Evolutionary conservation across 1,284 basidiomycete species (phyloP).

Genomic region (Rhodotorula mucilaginosa): DNA sequence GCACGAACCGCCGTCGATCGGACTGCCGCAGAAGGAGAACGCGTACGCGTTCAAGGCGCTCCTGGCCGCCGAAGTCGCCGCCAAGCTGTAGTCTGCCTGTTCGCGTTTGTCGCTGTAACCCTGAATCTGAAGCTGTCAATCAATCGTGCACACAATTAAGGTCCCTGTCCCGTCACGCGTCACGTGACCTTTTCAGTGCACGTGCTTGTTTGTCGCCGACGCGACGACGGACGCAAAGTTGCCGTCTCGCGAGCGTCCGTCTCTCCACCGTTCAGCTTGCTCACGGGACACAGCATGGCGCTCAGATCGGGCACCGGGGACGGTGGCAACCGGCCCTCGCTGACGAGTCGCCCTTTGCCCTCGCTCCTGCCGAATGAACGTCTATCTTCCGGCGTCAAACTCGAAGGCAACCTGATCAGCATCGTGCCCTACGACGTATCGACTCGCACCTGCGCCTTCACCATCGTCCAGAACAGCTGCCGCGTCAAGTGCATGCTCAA

Average conservation of each 20-base stretch:
- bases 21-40: constrained; percentile 2
- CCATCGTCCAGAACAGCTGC: neutral
- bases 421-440: neutral
- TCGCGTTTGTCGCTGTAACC: no score
- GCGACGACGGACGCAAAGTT: neutral
- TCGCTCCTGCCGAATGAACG: neutral
- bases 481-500: neutral
- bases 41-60: constrained; percentile 1
- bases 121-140: neutral
- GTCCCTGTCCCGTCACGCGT: no score
- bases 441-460: neutral
- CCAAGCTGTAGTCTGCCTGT: constrained; percentile 5
- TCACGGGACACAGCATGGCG: no score
- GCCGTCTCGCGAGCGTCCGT: neutral
- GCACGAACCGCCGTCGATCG: constrained; percentile 11
- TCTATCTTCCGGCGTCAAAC: neutral
- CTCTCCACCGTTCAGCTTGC: neutral
- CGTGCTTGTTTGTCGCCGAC: neutral
- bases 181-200: neutral
- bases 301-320: no score
- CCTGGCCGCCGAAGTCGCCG: constrained; percentile 2
- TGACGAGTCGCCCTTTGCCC: neutral
- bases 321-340: no score
- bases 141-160: no score
- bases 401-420: neutral